Evolutionary conservation across 2,329 filamentous ascomycete species (phyloP).

Genomic region (Aspergillaceae sp.): DNA sequence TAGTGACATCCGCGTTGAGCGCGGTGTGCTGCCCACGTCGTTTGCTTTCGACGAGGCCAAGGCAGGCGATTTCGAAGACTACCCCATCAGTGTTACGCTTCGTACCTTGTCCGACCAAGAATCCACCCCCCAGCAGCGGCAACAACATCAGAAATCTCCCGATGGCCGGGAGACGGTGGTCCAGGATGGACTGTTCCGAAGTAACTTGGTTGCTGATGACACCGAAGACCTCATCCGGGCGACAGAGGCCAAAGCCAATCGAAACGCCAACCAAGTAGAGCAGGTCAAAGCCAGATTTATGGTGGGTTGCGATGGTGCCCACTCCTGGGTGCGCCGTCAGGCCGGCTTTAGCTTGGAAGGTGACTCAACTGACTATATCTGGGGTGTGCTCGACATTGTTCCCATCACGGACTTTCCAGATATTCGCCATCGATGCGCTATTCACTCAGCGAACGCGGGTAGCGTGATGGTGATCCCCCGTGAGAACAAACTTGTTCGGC

Average conservation of each 20-base stretch:
- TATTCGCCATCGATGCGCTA: conserved; percentile 50
- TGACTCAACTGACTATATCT: conserved; percentile 41
- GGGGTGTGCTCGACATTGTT: conserved; percentile 45
- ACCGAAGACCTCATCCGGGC: conserved; percentile 43
- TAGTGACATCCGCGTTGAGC: conserved; percentile 50
- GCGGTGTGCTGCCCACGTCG: conserved; percentile 50
- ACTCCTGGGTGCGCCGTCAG: conserved; percentile 54
- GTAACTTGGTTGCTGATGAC: conserved; percentile 50
- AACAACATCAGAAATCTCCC: neutral
- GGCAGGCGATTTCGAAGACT: conserved; percentile 41
- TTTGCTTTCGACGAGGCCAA: conserved; percentile 47
- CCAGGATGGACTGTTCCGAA: conserved; percentile 50
- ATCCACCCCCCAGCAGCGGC: conserved; percentile 42
- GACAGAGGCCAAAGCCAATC: neutral
- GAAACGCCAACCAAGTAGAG: conserved; percentile 21
- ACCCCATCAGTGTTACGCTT: conserved; percentile 54
- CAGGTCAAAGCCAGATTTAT: conserved; percentile 53
- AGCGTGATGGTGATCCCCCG: conserved; percentile 58
- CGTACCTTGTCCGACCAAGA: conserved; percentile 52
- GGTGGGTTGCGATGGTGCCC: conserved; percentile 60
- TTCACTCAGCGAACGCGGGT: conserved; percentile 49
- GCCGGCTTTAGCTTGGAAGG: conserved; percentile 51
- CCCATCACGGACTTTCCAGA: conserved; percentile 47
- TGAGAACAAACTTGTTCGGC: conserved; percentile 53
- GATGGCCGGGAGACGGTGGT: too few species aligned